A percentile compares a stretch with the other conserved stretches of the same genome.
These are phyloP conservation scores for Myriosclerotinia curreyana DNA, from an alignment of 2,329 filamentous ascomycete species.

Conservation along the genomic window DNA sequence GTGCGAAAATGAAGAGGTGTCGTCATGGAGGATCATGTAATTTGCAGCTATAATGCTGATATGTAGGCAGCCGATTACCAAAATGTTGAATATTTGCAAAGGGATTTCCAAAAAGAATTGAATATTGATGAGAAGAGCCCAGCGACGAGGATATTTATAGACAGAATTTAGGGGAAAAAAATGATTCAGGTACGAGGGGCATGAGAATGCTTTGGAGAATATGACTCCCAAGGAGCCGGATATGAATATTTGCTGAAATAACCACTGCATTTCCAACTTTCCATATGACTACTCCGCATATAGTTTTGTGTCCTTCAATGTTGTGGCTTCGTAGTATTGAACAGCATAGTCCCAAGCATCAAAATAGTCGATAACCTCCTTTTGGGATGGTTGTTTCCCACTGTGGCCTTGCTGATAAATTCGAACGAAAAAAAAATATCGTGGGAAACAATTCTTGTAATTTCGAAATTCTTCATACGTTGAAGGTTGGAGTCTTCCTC, in stretches of 20 bases:
- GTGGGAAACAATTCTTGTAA: background rate
- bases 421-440: slow-evolving; percentile 3
- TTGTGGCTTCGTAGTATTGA: background rate
- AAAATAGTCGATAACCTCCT: background rate
- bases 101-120: background rate
- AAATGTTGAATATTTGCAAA: background rate
- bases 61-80: background rate
- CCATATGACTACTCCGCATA: background rate
- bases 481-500: background rate
- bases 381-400: background rate
- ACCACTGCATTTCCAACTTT: background rate
- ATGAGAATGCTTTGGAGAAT: background rate
- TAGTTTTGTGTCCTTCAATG: background rate
- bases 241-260: background rate
- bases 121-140: background rate
- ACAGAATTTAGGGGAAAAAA: background rate
- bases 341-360: background rate
- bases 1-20: background rate
- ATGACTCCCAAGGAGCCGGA: background rate
- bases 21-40: background rate
- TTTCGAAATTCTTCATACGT: background rate
- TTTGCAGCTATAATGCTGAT: background rate
- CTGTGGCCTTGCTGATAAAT: background rate
- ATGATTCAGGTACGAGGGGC: background rate
- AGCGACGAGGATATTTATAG: background rate